Evolutionary conservation across 768 basidiomycete species (phyloP), one percentile per base, ranked within the genome.

Genomic region (Psilocybe sp.): DNA sequence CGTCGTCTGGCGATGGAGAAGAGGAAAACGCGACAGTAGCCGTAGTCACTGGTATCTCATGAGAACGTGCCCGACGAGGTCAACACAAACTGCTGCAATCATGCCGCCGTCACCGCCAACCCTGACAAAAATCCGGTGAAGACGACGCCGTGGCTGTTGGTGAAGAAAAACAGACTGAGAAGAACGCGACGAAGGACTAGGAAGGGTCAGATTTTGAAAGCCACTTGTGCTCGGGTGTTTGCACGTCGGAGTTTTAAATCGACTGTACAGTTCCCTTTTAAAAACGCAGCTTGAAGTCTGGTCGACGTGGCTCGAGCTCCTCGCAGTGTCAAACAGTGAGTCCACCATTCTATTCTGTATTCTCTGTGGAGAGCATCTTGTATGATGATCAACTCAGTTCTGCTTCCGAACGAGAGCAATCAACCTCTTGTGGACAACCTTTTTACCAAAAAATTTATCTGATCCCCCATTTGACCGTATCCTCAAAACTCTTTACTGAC

Each of bases 361-460:
- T 33, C 40, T 53, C 46, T 52, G n/a, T 18, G 41, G 43, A 54
- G 50, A 49, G 28, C 20, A 44, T 57, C 48, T 50, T 65, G 40
- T 60, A 55, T 75, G 79, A 79, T 83, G 82, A 79, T 68, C 60
- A 64, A 69, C 70, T 84, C 84, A 85, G 84, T 87, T 87, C 85
- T 87, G 85, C 85, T 87, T 87, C 85, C 85, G 85, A 86, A 86
- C 54, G 78, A 84, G 77, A 75, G 75, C 54, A 68, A 71, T 69
- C 64, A 79, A 78, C 77, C 83, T 85, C 79, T 86, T 79, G 85
- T 85, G 85, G 85, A 86, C 74, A 84, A 69, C 63, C 64, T 50
- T 75, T 73, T 62, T 77, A 76, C 77, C 78, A 78, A 80, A 80
- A 76, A 64, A 60, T 68, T 68, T 74, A 71, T 61, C 82, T 84